Percentiles rank a stretch among this genome's conserved stretches.
Evolutionary conservation across 805 yeast genomes (phyloP).

Genomic region (Ogataea parapolymorpha): DNA sequence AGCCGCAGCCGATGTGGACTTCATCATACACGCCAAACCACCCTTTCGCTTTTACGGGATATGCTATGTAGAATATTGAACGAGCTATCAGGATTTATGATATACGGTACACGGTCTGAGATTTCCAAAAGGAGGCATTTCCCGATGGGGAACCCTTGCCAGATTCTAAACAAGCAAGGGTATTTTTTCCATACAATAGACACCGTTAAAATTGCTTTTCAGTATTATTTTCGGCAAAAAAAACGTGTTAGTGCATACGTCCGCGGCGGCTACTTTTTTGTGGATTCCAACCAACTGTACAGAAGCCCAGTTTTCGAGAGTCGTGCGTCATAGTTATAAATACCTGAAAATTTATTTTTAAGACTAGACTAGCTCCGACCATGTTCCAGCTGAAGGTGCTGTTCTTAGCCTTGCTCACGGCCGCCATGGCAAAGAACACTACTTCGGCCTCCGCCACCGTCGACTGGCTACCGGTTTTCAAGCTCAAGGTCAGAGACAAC

Average conservation of each 20-base stretch:
- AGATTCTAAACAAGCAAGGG: background rate
- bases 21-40: background rate
- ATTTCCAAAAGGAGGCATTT: background rate
- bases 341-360: background rate
- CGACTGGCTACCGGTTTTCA: slow-evolving; percentile 21
- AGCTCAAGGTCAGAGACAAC: slow-evolving; percentile 8
- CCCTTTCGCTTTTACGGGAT: slow-evolving; percentile 6
- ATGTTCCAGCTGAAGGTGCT: slow-evolving; percentile 1
- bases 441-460: slow-evolving; percentile 9
- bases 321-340: background rate
- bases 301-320: background rate
- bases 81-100: background rate
- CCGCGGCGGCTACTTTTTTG: background rate
- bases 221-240: background rate
- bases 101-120: background rate
- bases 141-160: background rate
- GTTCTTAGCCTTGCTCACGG: background rate
- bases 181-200: background rate
- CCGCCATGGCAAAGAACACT: slow-evolving; percentile 2
- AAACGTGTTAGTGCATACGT: background rate
- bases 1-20: slow-evolving; percentile 1
- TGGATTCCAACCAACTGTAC: background rate
- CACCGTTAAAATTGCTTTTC: background rate
- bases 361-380: background rate
- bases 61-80: slow-evolving; percentile 6